Conservation (phyloP, 176 grass and related monocot genomes). For the Carex myosuroides region DNA sequence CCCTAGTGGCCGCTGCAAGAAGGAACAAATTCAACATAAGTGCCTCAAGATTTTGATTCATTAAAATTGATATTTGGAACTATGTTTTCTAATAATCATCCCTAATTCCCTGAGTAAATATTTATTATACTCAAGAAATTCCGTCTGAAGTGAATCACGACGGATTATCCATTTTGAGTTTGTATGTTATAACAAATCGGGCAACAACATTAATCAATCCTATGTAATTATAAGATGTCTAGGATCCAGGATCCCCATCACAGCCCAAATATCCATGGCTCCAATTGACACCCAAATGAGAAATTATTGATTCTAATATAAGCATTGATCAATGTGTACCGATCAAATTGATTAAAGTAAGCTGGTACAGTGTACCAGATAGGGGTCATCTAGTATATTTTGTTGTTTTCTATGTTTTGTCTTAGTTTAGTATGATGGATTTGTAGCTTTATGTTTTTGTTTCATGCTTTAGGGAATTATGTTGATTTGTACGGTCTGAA, state of each 20-base stretch:
- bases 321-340: background rate
- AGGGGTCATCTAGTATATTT: no score
- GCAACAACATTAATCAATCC: background rate
- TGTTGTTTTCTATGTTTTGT: no score
- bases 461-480: no score
- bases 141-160: background rate
- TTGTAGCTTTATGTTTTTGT: no score
- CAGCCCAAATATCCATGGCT: background rate
- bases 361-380: no score
- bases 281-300: background rate
- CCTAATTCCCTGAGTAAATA: background rate
- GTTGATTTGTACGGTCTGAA: no score
- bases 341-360: background rate
- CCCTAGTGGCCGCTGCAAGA: conserved; percentile 46
- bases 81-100: background rate
- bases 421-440: no score
- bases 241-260: background rate
- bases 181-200: background rate
- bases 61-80: background rate
- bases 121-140: background rate
- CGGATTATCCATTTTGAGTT: background rate
- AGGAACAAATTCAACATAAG: background rate
- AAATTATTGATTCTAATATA: background rate
- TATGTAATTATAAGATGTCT: background rate
- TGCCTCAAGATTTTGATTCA: background rate